Evolutionary conservation across 129 eudicot genomes (phyloP).

Genomic region (Logfia minima): DNA sequence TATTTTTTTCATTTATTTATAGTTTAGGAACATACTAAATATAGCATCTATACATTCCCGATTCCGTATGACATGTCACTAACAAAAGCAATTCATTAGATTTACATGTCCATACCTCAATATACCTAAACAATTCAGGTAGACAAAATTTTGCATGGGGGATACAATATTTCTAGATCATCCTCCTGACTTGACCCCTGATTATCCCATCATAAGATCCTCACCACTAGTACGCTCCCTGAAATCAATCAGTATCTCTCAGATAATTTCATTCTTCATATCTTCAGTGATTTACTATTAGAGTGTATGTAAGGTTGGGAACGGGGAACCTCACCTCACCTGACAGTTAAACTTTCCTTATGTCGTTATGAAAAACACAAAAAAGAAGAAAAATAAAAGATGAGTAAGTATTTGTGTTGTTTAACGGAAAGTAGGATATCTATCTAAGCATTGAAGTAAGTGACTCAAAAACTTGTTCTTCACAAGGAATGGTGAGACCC

Average conservation of each 20-base stretch:
- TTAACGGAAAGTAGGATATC: neutral
- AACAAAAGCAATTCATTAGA: neutral
- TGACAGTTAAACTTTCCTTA: neutral
- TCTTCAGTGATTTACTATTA: neutral
- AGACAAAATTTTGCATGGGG: slow-evolving; percentile 6
- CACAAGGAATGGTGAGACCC: slow-evolving; percentile 87
- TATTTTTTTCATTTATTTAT: no score
- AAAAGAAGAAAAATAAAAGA: neutral
- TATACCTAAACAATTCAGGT: no score
- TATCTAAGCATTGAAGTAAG: slow-evolving; percentile 56
- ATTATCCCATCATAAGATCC: slow-evolving; percentile 16
- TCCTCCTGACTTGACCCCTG: neutral
- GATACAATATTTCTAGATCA: neutral
- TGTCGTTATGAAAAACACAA: neutral
- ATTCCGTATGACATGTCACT: neutral
- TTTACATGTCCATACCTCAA: neutral
- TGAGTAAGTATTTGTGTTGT: neutral
- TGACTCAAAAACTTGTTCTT: slow-evolving; percentile 58
- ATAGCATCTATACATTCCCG: neutral
- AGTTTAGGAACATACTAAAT: neutral
- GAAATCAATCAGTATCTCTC: neutral
- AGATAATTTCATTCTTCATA: neutral
- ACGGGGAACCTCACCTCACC: no score
- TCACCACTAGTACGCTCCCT: neutral
- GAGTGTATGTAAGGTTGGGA: neutral